A percentile compares a stretch with the other conserved stretches of the same genome.
phyloP scores from a whole-genome alignment of 768 basidiomycete species.

The Infundibulicybe gibba region DNA sequence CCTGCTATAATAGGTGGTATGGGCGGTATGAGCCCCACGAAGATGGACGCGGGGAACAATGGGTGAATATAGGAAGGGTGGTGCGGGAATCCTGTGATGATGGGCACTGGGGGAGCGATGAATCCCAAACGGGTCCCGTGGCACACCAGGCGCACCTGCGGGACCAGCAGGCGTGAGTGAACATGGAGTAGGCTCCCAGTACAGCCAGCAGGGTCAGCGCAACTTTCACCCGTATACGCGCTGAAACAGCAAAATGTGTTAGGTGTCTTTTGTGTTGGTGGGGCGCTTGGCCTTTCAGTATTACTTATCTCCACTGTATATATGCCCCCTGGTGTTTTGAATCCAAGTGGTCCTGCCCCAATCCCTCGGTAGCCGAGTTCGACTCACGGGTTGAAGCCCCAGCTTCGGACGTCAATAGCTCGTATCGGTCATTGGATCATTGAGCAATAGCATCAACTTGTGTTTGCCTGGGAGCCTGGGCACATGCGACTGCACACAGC shows the following conservation, averaged over 20 bases:
- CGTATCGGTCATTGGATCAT: too few species aligned
- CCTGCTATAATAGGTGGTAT: conserved; percentile 64
- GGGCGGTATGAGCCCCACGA: conserved; percentile 33
- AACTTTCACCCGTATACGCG: conserved; percentile 84
- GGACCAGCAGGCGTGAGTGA: conserved; percentile 42
- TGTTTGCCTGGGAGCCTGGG: too few species aligned
- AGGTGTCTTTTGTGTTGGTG: too few species aligned
- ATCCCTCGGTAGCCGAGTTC: too few species aligned
- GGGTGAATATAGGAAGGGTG: conserved; percentile 31
- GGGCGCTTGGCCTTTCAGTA: too few species aligned
- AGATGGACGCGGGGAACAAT: conserved; percentile 42
- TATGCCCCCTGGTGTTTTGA: too few species aligned
- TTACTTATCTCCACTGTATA: too few species aligned
- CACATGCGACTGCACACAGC: too few species aligned
- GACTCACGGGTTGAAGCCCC: too few species aligned
- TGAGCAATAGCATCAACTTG: too few species aligned
- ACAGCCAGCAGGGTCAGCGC: conserved; percentile 73
- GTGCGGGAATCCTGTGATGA: conserved; percentile 30
- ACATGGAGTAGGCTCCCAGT: conserved; percentile 67
- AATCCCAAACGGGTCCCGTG: background rate
- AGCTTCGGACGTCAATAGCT: too few species aligned
- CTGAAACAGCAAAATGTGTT: conserved; percentile 18
- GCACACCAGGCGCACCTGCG: conserved; percentile 17
- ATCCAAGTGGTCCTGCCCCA: too few species aligned
- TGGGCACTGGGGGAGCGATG: conserved; percentile 35